phyloP scores from a whole-genome alignment of 805 yeast genomes.

The Clavispora fructus region DNA sequence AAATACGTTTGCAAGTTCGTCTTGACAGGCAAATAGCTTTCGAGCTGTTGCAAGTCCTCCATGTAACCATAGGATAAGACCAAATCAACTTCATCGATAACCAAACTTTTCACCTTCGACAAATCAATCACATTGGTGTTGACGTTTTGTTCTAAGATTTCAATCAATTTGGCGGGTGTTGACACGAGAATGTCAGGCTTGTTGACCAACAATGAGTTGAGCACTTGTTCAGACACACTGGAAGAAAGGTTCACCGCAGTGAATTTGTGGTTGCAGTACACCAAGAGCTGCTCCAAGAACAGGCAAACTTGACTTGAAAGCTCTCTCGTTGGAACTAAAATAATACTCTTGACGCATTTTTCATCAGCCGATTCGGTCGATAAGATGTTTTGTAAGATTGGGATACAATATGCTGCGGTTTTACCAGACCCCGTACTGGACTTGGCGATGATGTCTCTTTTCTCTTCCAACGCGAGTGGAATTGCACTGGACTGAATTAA shows the following conservation, averaged over 20 bases:
- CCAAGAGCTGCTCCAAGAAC: conserved; percentile 62
- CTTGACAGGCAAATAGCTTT: conserved; percentile 61
- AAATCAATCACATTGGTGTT: conserved; percentile 45
- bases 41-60: conserved; percentile 70
- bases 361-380: conserved; percentile 27
- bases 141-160: conserved; percentile 39
- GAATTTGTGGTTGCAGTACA: conserved; percentile 65
- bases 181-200: conserved; percentile 78
- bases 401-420: conserved; percentile 85
- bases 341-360: conserved; percentile 48
- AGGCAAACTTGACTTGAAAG: conserved; percentile 77
- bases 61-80: conserved; percentile 85
- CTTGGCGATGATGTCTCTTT: conserved; percentile 86
- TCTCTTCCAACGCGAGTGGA: conserved; percentile 84
- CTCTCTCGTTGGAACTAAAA: conserved; percentile 91
- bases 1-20: conserved; percentile 80
- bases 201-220: conserved; percentile 62
- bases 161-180: conserved; percentile 77
- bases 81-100: conserved; percentile 93
- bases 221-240: conserved; percentile 62
- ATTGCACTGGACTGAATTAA: conserved; percentile 88
- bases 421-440: conserved; percentile 97
- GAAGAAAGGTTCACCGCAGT: conserved; percentile 64
- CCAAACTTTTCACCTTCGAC: conserved; percentile 59
- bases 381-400: conserved; percentile 75